Percentiles rank a stretch among this genome's conserved stretches.
Conservation (phyloP, 2,329 filamentous ascomycete genomes). For the Mycosphaerella sp. region DNA sequence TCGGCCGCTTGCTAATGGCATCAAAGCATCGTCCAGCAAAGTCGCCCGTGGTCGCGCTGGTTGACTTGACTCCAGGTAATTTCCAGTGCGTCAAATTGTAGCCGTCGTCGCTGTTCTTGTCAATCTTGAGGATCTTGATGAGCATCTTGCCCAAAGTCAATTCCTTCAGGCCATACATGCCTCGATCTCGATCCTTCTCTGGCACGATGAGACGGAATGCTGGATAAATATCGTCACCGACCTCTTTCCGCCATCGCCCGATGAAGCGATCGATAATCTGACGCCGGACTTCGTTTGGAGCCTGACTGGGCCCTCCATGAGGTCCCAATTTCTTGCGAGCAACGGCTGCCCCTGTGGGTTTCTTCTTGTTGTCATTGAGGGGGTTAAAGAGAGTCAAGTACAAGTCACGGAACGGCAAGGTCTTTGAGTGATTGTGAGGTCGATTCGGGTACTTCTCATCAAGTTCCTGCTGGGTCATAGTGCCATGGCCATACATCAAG, state of each 20-base stretch:
- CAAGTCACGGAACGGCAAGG: constrained; percentile 74
- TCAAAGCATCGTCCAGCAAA: constrained; percentile 88
- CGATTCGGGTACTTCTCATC: constrained; percentile 66
- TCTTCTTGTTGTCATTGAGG: constrained; percentile 69
- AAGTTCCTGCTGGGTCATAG: constrained; percentile 42
- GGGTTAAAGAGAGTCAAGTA: constrained; percentile 77
- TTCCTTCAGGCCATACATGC: constrained; percentile 92
- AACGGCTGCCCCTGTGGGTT: constrained; percentile 50
- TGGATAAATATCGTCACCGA: constrained; percentile 89
- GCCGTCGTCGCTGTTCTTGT: constrained; percentile 82
- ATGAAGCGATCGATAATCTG: constrained; percentile 84
- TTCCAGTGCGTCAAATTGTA: constrained; percentile 88
- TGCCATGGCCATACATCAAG: constrained; percentile 45
- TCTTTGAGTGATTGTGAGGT: constrained; percentile 72
- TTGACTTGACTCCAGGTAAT: constrained; percentile 63
- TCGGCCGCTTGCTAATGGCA: constrained; percentile 74
- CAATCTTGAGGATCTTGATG: constrained; percentile 89
- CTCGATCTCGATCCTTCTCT: constrained; percentile 84
- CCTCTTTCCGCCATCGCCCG: constrained; percentile 74
- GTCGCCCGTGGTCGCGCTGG: constrained; percentile 69
- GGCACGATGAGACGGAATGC: constrained; percentile 86
- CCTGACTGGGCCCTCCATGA: constrained; percentile 40
- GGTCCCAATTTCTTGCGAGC: constrained; percentile 55
- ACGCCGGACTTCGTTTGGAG: constrained; percentile 70
- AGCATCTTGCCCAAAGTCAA: constrained; percentile 81